phyloP scores from a whole-genome alignment of 2,329 filamentous ascomycete species.

The Zasmidium angulare region DNA sequence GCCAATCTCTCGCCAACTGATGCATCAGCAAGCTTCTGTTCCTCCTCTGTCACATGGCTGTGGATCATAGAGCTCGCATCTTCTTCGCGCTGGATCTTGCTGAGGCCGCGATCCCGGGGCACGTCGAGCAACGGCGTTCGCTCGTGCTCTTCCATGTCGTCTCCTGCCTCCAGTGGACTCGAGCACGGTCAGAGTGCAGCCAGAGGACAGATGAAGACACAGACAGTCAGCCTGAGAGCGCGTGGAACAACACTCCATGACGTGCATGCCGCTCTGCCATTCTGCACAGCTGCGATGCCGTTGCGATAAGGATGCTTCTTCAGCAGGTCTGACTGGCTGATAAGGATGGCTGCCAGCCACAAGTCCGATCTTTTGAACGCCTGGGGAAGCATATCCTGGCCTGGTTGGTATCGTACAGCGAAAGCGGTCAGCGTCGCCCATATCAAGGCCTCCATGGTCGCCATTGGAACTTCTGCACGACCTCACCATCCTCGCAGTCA shows the following conservation, averaged over 20 bases:
- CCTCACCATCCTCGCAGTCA: too few species aligned
- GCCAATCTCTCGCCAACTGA: slow-evolving; percentile 56
- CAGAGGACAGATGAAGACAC: slow-evolving; percentile 1
- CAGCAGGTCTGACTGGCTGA: slow-evolving; percentile 6
- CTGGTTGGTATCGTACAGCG: not conserved
- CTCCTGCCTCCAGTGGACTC: not conserved
- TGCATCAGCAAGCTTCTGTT: slow-evolving; percentile 47
- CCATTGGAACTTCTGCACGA: too few species aligned
- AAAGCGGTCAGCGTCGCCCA: not conserved
- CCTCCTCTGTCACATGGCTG: slow-evolving; percentile 49
- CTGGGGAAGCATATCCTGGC: not conserved
- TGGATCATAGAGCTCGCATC: slow-evolving; percentile 44
- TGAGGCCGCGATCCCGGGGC: slow-evolving; percentile 19
- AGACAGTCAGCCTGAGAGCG: not conserved
- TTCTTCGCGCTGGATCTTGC: slow-evolving; percentile 35
- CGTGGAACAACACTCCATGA: slow-evolving; percentile 1
- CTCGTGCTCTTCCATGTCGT: slow-evolving; percentile 27
- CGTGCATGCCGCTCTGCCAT: not conserved
- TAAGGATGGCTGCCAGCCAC: not conserved
- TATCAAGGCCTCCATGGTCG: not conserved
- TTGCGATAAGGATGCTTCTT: not conserved
- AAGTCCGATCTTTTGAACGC: not conserved
- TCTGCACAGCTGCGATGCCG: not conserved
- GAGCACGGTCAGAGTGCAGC: not conserved
- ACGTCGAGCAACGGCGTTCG: slow-evolving; percentile 36